Base-by-base conservation (phyloP, 768 basidiomycete species). In the Trametes villosa region DNA sequence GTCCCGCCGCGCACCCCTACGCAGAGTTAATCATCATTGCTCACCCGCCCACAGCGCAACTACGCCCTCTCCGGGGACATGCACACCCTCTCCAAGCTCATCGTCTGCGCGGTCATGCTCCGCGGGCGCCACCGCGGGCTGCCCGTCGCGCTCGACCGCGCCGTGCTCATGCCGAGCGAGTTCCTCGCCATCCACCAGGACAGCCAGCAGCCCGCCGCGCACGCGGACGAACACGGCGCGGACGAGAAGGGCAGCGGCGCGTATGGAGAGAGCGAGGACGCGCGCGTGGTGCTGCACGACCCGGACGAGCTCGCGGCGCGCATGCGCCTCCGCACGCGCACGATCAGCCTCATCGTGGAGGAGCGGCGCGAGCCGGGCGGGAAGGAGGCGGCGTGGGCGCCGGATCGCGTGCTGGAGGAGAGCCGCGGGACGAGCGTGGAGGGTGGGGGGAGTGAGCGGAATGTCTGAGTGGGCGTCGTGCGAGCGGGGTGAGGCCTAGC, bases 91-190 rank as follows among this genome's bases (percentile, higher is more conserved):
- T 95, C 94, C 0, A 98, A 98, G 72, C 81, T 98, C 26, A 85
- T 98, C 58, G 65, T 98, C 31, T 87, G 86, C 69, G 72, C 84
- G 9, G 94, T 98, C 63, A 98, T 98, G 93, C 82, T 99, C 65
- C 89, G 97, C 57, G 94, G 95, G 7, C 84, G 94, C 11, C 95
- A 97, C 73, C 88, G 95, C 47, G 92, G 92, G 31, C 77, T 94
- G 7, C 92, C 92, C 0, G 88, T 91, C 22, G 93, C 91, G 4
- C 92, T 94, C 48, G 92, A 94, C 74, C 86, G 62, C 42, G 59
- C 60, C 4, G 60, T 68, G n/a, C 62, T 66, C 44, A 55, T 66
- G 48, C 64, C 67, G 4, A 38, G 51, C 53, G 58, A 60, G 24
- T 63, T 63, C 42, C 51, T 62, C 30, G 34, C 27, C 20, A 53